Conservation (phyloP, 148 eudicot genomes). For the Rhododendron molle region DNA sequence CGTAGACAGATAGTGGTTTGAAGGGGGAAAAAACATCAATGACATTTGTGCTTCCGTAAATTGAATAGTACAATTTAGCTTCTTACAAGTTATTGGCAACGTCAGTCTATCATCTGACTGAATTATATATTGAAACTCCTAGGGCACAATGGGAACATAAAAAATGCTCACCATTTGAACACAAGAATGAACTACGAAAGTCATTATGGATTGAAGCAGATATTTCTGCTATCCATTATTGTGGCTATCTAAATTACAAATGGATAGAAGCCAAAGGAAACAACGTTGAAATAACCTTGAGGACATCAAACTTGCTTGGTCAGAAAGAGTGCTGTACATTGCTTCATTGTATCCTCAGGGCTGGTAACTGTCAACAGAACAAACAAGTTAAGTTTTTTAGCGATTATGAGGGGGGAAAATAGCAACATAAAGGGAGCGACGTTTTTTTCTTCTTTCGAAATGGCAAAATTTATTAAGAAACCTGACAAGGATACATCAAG, state of each 20-base stretch:
- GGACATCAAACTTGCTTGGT: constrained; percentile 31
- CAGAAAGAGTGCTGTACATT: constrained; percentile 70
- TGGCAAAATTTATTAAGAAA: no score
- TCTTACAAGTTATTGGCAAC: not conserved
- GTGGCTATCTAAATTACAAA: not conserved
- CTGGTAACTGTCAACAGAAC: constrained; percentile 60
- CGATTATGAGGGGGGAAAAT: not conserved
- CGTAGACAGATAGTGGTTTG: not conserved
- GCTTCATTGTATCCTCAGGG: constrained; percentile 78
- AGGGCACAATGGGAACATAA: not conserved
- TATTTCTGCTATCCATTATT: constrained; percentile 6
- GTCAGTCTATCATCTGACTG: not conserved
- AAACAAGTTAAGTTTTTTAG: not conserved
- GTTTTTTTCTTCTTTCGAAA: no score
- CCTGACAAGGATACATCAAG: no score
- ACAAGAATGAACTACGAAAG: not conserved
- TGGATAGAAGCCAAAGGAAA: not conserved
- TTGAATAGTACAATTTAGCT: not conserved
- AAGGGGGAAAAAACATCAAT: not conserved
- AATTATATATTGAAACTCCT: not conserved
- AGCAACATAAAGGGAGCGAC: not conserved
- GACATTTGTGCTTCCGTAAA: not conserved
- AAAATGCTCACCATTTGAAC: not conserved
- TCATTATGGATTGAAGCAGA: not conserved
- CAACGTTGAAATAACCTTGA: not conserved